Conservation (phyloP, 768 basidiomycete genomes). For the Boletus rubropictus region DNA sequence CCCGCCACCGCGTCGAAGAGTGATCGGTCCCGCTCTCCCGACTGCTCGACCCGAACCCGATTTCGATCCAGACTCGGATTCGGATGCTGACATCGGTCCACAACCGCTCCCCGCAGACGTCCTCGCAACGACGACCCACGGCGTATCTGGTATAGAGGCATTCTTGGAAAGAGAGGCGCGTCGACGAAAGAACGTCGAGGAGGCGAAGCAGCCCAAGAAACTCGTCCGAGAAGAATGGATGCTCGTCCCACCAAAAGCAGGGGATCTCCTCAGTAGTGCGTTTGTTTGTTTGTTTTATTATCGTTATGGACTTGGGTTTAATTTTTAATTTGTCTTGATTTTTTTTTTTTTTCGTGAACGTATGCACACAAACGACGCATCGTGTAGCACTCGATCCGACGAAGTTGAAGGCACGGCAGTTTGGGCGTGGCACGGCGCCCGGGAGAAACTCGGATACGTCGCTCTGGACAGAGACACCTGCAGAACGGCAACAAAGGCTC, state of each 20-base stretch:
- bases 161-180: slow-evolving; percentile 85
- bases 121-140: slow-evolving; percentile 26
- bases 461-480: slow-evolving; percentile 97
- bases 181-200: slow-evolving; percentile 67
- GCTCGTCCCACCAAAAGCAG: slow-evolving; percentile 85
- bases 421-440: slow-evolving; percentile 52
- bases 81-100: slow-evolving; percentile 82
- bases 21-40: slow-evolving; percentile 52
- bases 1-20: slow-evolving; percentile 26
- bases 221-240: slow-evolving; percentile 94
- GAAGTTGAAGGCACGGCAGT: slow-evolving; percentile 74
- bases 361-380: too few relatives aligned
- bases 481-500: slow-evolving; percentile 85
- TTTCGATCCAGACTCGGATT: slow-evolving; percentile 42
- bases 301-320: too few relatives aligned
- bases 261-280: slow-evolving; percentile 74
- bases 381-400: slow-evolving; percentile 76
- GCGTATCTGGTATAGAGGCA: slow-evolving; percentile 65
- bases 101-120: slow-evolving; percentile 54
- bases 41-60: slow-evolving; percentile 28
- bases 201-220: slow-evolving; percentile 72
- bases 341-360: too few relatives aligned
- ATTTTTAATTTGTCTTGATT: too few relatives aligned
- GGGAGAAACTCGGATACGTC: slow-evolving; percentile 48
- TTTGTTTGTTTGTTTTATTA: slow-evolving; percentile 9